phyloP scores from a whole-genome alignment of 345 rosid species.

The Cardiospermum halicacabum region DNA sequence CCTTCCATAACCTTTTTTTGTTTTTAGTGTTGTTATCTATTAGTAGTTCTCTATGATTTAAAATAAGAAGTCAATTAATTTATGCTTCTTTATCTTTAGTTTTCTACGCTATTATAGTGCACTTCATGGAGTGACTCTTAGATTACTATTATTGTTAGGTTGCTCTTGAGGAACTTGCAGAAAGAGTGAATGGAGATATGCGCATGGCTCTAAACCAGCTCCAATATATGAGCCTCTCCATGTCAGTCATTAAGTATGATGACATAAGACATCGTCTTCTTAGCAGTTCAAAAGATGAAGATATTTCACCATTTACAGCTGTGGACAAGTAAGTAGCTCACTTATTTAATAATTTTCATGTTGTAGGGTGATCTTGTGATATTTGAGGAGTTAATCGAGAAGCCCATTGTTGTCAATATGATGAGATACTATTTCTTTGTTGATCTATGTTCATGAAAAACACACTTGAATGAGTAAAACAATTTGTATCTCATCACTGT shows the following conservation, averaged over 20 bases:
- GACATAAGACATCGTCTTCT: conserved; percentile 85
- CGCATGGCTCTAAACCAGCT: conserved; percentile 93
- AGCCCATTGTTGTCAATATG: neutral
- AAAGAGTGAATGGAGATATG: conserved; percentile 92
- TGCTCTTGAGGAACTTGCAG: conserved; percentile 95
- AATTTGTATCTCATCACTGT: neutral
- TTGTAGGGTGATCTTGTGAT: neutral
- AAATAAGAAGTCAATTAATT: neutral
- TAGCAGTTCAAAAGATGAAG: conserved; percentile 93
- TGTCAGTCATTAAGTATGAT: conserved; percentile 78
- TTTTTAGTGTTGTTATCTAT: neutral
- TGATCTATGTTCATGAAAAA: neutral
- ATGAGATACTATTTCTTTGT: neutral
- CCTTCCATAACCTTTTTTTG: neutral
- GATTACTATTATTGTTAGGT: conserved; percentile 36
- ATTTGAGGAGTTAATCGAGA: neutral
- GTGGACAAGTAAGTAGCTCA: conserved; percentile 77
- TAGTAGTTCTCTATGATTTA: neutral
- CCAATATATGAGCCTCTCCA: conserved; percentile 92
- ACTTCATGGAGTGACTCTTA: neutral
- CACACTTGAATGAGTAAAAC: neutral
- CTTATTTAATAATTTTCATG: neutral
- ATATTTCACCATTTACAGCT: conserved; percentile 95
- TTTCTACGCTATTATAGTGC: neutral
- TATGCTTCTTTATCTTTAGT: neutral